Conservation (phyloP, 495 filamentous ascomycete genomes). For the Filosporella fistucella region DNA sequence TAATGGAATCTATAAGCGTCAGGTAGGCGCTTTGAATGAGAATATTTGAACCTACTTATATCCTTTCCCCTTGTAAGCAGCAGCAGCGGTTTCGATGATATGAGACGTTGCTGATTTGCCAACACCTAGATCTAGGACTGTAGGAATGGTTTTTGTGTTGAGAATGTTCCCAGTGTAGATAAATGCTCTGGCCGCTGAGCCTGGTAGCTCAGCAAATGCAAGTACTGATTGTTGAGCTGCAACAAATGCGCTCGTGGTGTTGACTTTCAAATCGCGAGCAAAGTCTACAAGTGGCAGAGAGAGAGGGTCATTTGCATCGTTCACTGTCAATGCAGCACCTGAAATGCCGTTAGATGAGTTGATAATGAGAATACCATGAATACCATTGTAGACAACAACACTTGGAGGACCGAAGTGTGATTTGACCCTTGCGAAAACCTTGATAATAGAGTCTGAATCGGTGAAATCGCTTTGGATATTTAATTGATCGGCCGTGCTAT, state of each 20-base stretch:
- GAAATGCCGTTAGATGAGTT: conserved; percentile 9
- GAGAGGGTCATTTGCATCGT: conserved; percentile 26
- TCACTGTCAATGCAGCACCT: conserved; percentile 7
- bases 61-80: conserved; percentile 36
- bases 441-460: conserved; percentile 30
- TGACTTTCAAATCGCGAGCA: conserved; percentile 35
- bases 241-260: conserved; percentile 37
- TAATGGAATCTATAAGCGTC: conserved; percentile 1
- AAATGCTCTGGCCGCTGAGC: conserved; percentile 34
- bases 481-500: conserved; percentile 30
- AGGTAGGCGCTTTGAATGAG: not conserved
- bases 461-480: conserved; percentile 37
- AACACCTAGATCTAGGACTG: conserved; percentile 32
- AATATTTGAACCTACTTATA: conserved; percentile 33
- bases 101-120: conserved; percentile 43
- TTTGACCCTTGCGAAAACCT: conserved; percentile 35
- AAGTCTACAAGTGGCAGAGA: conserved; percentile 31
- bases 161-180: conserved; percentile 46
- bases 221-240: conserved; percentile 39
- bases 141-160: conserved; percentile 28
- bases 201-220: conserved; percentile 34
- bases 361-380: not conserved
- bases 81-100: conserved; percentile 35
- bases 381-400: conserved; percentile 49
- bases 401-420: conserved; percentile 32